phyloP scores from a whole-genome alignment of 257 asterid species.

The Salvia rosmarinus region DNA sequence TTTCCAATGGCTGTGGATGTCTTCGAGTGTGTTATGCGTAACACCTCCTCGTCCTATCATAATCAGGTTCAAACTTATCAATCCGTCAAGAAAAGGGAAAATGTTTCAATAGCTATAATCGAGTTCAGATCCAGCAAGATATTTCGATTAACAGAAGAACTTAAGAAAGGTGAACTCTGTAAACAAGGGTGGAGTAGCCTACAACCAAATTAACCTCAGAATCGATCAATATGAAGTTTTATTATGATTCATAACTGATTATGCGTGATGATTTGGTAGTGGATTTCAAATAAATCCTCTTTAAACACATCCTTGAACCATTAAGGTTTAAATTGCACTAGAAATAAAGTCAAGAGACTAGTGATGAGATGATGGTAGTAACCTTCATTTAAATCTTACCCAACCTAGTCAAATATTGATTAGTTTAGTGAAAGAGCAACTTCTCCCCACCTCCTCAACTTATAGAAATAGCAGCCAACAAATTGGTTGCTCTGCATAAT shows the following conservation, averaged over 20 bases:
- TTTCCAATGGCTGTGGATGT: constrained; percentile 86
- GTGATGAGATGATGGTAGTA: not conserved
- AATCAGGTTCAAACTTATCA: constrained; percentile 14
- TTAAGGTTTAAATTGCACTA: not conserved
- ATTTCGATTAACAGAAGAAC: constrained; percentile 1
- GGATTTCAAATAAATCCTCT: not conserved
- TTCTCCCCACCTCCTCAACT: not conserved
- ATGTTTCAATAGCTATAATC: constrained; percentile 6
- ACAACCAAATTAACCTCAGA: not conserved
- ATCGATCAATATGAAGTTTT: not conserved
- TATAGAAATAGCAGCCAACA: not conserved
- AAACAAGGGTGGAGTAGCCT: not conserved
- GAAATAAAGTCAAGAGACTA: constrained; percentile 3
- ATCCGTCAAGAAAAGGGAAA: constrained; percentile 10
- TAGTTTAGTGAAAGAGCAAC: not conserved
- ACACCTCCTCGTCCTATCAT: constrained; percentile 84
- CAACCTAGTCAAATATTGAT: not conserved
- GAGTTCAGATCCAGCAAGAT: not conserved
- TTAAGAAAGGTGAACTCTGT: not conserved
- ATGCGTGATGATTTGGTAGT: not conserved
- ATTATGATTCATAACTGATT: not conserved
- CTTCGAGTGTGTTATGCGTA: constrained; percentile 86
- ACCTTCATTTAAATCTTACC: not conserved
- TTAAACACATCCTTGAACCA: not conserved
- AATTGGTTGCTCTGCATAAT: not conserved